Base-by-base conservation (phyloP, 768 basidiomycete species). In the Auricularia auricula-judae region DNA sequence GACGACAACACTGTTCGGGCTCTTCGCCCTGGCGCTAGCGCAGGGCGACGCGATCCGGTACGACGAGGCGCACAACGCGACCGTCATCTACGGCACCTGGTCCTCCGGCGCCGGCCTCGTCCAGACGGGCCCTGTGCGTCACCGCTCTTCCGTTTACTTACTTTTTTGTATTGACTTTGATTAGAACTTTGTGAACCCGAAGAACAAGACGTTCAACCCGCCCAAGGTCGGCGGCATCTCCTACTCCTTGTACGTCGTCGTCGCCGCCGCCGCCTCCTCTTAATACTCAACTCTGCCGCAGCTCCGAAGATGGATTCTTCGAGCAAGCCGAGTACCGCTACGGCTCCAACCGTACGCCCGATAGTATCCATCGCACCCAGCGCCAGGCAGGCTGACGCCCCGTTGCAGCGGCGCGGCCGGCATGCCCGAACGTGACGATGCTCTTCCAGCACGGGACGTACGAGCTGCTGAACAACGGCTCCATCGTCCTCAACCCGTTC, bases 321-420 rank as follows among this genome's bases (percentile, higher is more conserved):
- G 97, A 99, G 74, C 81, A 92, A 73, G 84, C 93, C 23, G 87
- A 92, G 69, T 99, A 97, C 76, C 85, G 94, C 63, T 95, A 95
- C 78, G 81, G 78, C 47, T 78, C 86, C 64, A 99, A 99, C 75
- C 95, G 93, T 92, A 65, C 60, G 81, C 69, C 5, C 21, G 2
- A 29, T 29, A 29, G 29, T 42, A 23, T n/a, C 51, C 42, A 33
- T 16, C 10, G 54, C 29, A 29, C 29, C 29, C 29, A 29, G 29
- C 29, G 0, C 29, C 29, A 29, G 29, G 29, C 29, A 29, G 29
- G 29, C 14, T 53, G 51, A 58, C 34, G 29, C 44, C 33, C 47
- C 44, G 51, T 7, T 61, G 3, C 70, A 93, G 92, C 90, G 36
- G 80, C 88, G 5, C 77, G 86, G 70, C 97, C 96, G 47, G 84